Conservation (phyloP, 1,284 basidiomycete genomes). For the Ustilago esculenta region DNA sequence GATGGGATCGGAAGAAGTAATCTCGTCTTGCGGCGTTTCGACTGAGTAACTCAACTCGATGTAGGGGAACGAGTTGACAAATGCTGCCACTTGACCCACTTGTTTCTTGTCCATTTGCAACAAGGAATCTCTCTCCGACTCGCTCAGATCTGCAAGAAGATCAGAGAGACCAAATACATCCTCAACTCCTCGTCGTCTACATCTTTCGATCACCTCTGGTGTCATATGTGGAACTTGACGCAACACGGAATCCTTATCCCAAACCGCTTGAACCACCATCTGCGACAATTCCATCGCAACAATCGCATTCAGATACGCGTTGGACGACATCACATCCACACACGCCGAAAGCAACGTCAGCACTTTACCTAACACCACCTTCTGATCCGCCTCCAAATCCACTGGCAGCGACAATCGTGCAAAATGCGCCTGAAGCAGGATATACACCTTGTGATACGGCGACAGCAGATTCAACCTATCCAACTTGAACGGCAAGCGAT, state of each 20-base stretch:
- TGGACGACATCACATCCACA: constrained; percentile 97
- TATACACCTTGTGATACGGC: constrained; percentile 97
- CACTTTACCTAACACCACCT: constrained; percentile 84
- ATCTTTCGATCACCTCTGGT: constrained; percentile 76
- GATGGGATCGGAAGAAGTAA: constrained; percentile 77
- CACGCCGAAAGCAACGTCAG: constrained; percentile 77
- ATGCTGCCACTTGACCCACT: constrained; percentile 70
- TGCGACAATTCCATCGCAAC: constrained; percentile 99
- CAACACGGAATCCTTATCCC: constrained; percentile 81
- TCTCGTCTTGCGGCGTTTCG: constrained; percentile 71
- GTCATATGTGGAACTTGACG: constrained; percentile 97
- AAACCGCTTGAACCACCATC: constrained; percentile 98
- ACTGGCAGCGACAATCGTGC: constrained; percentile 88
- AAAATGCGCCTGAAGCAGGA: constrained; percentile 96
- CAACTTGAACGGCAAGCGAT: constrained; percentile 96
- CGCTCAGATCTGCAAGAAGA: constrained; percentile 55
- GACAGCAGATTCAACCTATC: constrained; percentile 84
- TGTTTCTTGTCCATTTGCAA: constrained; percentile 86
- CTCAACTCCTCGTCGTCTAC: constrained; percentile 71
- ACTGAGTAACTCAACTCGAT: constrained; percentile 87
- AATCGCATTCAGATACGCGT: constrained; percentile 90
- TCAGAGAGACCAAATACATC: constrained; percentile 63
- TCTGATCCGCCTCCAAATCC: constrained; percentile 91
- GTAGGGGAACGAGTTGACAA: constrained; percentile 71
- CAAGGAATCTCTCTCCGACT: constrained; percentile 72